Evolutionary conservation across 2,329 filamentous ascomycete species (phyloP).

Genomic region (Trichoderma lentiforme): DNA sequence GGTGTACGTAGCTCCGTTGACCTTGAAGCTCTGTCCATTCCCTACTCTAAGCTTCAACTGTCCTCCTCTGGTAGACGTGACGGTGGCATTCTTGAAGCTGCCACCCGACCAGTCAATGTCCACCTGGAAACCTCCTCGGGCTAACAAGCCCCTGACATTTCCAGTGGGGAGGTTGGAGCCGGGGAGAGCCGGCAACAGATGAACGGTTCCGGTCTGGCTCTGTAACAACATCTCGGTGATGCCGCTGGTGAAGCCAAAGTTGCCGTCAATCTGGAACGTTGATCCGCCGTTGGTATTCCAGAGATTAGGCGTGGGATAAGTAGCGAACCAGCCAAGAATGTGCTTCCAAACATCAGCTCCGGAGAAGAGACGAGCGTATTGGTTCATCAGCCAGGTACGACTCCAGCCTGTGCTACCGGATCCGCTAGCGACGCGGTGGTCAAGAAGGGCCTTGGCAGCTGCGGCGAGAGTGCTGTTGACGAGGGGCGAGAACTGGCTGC

Average conservation of each 20-base stretch:
- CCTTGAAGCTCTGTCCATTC: constrained; percentile 20
- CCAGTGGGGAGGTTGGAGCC: constrained; percentile 21
- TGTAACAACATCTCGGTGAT: constrained; percentile 45
- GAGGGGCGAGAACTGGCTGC: constrained; percentile 26
- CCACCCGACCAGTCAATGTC: constrained; percentile 24
- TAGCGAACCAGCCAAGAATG: constrained; percentile 28
- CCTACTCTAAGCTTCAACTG: constrained; percentile 23
- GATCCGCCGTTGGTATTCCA: constrained; percentile 35
- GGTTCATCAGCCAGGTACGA: constrained; percentile 45
- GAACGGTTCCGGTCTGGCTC: constrained; percentile 30
- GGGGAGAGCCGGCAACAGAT: constrained; percentile 28
- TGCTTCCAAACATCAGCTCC: constrained; percentile 30
- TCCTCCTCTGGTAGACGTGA: constrained; percentile 24
- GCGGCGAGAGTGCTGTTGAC: constrained; percentile 15
- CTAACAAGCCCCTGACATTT: constrained; percentile 24
- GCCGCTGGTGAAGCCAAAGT: constrained; percentile 45
- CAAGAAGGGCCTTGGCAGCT: constrained; percentile 30
- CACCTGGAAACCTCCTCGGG: constrained; percentile 25
- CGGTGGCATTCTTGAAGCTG: constrained; percentile 21
- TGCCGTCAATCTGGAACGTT: constrained; percentile 49
- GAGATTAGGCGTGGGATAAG: constrained; percentile 31
- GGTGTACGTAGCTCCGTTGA: constrained; percentile 22
- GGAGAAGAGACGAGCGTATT: constrained; percentile 43
- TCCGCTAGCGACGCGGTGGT: constrained; percentile 34
- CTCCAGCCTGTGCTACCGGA: constrained; percentile 36